Base-by-base conservation (phyloP, 2,329 filamentous ascomycete genomes). In the Exserohilum turcica region DNA sequence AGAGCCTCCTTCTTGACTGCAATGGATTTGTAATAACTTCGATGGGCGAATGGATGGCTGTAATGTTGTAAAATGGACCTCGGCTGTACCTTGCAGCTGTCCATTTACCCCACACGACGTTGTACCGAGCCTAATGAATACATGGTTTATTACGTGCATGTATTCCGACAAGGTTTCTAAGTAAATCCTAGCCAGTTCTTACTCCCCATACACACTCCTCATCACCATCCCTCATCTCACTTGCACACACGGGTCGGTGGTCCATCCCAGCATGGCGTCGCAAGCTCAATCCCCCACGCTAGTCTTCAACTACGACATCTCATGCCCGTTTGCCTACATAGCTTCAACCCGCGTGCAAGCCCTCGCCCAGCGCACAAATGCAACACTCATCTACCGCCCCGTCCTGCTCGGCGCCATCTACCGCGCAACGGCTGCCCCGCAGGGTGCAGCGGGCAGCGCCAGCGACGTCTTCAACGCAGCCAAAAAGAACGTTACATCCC, bases 311-410 rank as follows among this genome's bases (percentile, higher is more conserved):
- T 70, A 70, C 56, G 67, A 71, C 51, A 73, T 74, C 24, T 73
- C 71, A 7, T 74, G 71, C 39, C 71, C 71, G 5, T 73, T 72
- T 44, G 71, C 71, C n/a, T 74, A 74, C 58, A 74, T 74, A 45
- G 71, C 71, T 9, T 73, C 68, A 6, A 72, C 68, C 2, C 67
- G 70, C 21, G 55, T 74, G 4, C 51, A 64, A 49, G 55, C 63
- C 1, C 68, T 74, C 29, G 68, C 70, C 8, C 37, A 56, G 12
- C 69, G 70, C 10, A 69, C 69, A 9, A 48, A 54, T 12, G 56
- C 68, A 19, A 61, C 31, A 12, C 47, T 74, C 0, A 52, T 63
- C 32, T 72, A 67, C 54, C 63, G 62, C 18, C 68, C 71, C 7
- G 64, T 71, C 7, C 62, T 72, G 10, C 64, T 74, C 4, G 71